These are phyloP conservation scores for Xerocomellus intermedius DNA, from an alignment of 768 basidiomycete genomes.

Conservation along the genomic window DNA sequence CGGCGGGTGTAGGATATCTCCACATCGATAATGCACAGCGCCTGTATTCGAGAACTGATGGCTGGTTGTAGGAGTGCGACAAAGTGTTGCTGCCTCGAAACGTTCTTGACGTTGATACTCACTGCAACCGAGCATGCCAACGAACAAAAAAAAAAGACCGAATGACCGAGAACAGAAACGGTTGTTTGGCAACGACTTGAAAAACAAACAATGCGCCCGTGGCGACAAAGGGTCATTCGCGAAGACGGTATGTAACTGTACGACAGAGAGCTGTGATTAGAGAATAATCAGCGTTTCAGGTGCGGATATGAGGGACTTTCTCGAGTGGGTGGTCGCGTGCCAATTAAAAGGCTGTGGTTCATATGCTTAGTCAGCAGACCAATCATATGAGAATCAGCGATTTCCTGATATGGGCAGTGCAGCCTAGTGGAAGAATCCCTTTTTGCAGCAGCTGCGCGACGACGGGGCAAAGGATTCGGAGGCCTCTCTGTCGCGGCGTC, in stretches of 20 bases:
- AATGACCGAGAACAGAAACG: slow-evolving; percentile 1
- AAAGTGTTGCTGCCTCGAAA: background rate
- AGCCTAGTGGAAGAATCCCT: background rate
- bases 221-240: too few relatives aligned
- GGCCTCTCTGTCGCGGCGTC: background rate
- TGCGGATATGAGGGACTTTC: too few relatives aligned
- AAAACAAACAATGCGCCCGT: slow-evolving; percentile 6
- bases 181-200: slow-evolving; percentile 20
- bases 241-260: too few relatives aligned
- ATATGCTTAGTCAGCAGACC: slow-evolving; percentile 27
- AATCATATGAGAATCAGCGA: slow-evolving; percentile 27
- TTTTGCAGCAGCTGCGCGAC: slow-evolving; percentile 5
- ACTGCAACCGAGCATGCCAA: background rate
- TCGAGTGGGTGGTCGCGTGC: slow-evolving; percentile 16
- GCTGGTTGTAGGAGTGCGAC: background rate
- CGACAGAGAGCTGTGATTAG: too few relatives aligned
- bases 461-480: slow-evolving; percentile 2
- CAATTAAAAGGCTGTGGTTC: background rate
- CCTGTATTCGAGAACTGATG: background rate
- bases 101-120: background rate
- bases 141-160: background rate
- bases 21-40: background rate
- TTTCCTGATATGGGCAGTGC: slow-evolving; percentile 19
- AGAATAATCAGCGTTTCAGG: too few relatives aligned
- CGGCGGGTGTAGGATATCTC: background rate